Conservation (phyloP, 441 rosid species). For the Euphorbia celastroides region DNA sequence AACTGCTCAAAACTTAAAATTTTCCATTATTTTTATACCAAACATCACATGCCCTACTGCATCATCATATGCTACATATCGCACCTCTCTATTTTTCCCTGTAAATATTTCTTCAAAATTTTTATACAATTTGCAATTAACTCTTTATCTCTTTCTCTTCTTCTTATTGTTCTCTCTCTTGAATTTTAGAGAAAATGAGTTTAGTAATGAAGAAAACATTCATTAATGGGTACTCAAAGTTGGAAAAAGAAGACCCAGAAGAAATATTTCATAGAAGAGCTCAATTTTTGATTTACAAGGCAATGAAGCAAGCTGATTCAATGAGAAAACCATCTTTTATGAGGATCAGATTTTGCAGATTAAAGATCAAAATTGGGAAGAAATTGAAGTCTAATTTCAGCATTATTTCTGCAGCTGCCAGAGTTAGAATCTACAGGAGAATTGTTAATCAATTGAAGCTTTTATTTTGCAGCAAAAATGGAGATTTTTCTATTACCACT, state of each 20-base stretch:
- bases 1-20: background rate
- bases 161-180: background rate
- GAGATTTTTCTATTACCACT: constrained; percentile 24
- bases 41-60: constrained; percentile 29
- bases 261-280: constrained; percentile 49
- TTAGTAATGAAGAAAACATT: constrained; percentile 16
- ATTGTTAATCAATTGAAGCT: constrained; percentile 32
- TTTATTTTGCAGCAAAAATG: constrained; percentile 24
- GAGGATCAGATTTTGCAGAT: constrained; percentile 39
- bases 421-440: constrained; percentile 24
- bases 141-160: background rate
- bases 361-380: constrained; percentile 58
- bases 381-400: constrained; percentile 30
- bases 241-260: constrained; percentile 58
- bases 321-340: constrained; percentile 37
- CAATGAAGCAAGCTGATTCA: constrained; percentile 46
- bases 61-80: constrained; percentile 20
- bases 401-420: constrained; percentile 21
- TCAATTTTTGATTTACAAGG: constrained; percentile 78
- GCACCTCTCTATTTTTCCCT: background rate
- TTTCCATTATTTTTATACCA: constrained; percentile 12
- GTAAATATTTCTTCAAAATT: background rate
- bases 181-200: constrained; percentile 17
- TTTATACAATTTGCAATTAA: background rate
- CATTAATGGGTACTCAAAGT: constrained; percentile 40